phyloP scores from a whole-genome alignment of 495 filamentous ascomycete species.

The Tuber melanosporum region DNA sequence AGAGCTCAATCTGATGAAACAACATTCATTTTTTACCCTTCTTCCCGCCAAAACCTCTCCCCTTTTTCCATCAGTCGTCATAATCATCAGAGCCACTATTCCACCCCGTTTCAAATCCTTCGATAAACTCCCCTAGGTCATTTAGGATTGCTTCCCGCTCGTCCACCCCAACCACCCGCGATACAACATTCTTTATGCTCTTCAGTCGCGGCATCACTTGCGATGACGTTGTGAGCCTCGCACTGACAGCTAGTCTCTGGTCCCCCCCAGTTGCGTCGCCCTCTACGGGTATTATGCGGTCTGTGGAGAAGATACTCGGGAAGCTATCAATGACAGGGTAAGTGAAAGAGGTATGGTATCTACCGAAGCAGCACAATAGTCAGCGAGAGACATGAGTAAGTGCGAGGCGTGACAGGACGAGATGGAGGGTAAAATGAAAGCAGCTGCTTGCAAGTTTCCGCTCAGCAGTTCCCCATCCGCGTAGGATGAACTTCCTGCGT shows the following conservation, averaged over 20 bases:
- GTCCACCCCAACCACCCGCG: constrained; percentile 57
- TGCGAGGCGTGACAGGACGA: not conserved
- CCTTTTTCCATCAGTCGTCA: constrained; percentile 53
- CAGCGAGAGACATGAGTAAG: not conserved
- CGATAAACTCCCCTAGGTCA: constrained; percentile 75
- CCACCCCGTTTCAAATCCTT: constrained; percentile 87
- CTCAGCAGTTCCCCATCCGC: not conserved
- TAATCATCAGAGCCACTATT: constrained; percentile 74
- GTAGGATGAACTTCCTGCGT: not conserved
- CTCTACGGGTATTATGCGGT: constrained; percentile 29
- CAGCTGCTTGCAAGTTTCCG: not conserved
- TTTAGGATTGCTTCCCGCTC: constrained; percentile 77
- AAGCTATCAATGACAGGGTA: constrained; percentile 82
- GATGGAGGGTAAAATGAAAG: not conserved
- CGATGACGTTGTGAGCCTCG: constrained; percentile 67
- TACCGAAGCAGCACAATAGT: constrained; percentile 30
- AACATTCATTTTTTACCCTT: not conserved
- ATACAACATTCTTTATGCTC: constrained; percentile 55
- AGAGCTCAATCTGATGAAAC: not conserved
- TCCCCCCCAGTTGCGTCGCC: constrained; percentile 28
- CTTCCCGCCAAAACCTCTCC: not conserved
- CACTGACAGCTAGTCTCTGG: constrained; percentile 46
- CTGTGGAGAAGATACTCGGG: constrained; percentile 57
- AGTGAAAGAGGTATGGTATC: constrained; percentile 54
- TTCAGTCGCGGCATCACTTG: constrained; percentile 64